Percentiles rank a stretch among this genome's conserved stretches.
Conservation (phyloP, 805 yeast species). For the Monosporozyma yasuniensis region DNA sequence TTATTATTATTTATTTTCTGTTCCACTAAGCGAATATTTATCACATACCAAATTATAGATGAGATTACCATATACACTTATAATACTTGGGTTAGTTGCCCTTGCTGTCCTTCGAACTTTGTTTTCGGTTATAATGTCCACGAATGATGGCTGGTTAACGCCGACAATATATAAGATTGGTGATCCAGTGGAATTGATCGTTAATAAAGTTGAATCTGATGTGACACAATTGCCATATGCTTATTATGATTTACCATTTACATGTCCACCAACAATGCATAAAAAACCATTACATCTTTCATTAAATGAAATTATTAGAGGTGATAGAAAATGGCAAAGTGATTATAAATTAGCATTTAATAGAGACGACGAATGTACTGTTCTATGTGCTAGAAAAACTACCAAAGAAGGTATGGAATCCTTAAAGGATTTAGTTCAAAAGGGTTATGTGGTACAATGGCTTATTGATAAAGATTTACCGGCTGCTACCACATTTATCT, state of each 20-base stretch:
- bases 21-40: too few relatives aligned
- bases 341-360: conserved; percentile 59
- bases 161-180: conserved; percentile 37
- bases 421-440: conserved; percentile 53
- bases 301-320: conserved; percentile 67
- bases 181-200: conserved; percentile 58
- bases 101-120: conserved; percentile 1
- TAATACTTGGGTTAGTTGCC: background rate
- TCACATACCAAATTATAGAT: too few relatives aligned
- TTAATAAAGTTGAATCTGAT: conserved; percentile 73
- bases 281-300: conserved; percentile 59
- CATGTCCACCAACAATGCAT: conserved; percentile 55
- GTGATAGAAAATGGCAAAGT: conserved; percentile 72
- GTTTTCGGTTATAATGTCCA: background rate
- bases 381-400: conserved; percentile 61
- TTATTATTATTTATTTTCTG: too few relatives aligned
- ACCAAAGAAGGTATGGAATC: conserved; percentile 40
- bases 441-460: conserved; percentile 80
- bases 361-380: conserved; percentile 53
- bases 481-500: conserved; percentile 75
- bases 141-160: conserved; percentile 14
- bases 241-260: conserved; percentile 69
- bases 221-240: conserved; percentile 63
- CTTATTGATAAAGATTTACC: conserved; percentile 66
- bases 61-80: conserved; percentile 1